Evolutionary conservation across 495 filamentous ascomycete species (phyloP), one percentile per base, ranked within the genome.

Genomic region (Xylaria curta): DNA sequence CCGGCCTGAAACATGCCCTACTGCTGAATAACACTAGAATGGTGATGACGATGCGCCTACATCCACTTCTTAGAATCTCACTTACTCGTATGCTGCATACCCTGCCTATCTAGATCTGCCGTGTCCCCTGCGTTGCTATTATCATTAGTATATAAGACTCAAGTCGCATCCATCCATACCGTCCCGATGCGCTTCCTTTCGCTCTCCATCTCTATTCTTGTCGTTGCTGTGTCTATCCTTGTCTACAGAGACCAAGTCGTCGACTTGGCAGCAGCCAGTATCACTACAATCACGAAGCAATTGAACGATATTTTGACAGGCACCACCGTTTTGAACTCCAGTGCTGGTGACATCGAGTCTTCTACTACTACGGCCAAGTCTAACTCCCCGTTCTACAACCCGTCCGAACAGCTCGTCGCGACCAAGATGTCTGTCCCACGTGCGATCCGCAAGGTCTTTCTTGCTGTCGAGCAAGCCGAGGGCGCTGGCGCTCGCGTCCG

Each of bases 401-500:
- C 77, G 0, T 31, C 59, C 24, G 74, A 78, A 51, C 54, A 73
- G 61, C 76, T 77, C 65, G 65, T 66, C 72, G 76, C 74, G 33
- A 75, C 75, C 74, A 77, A 88, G 60, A 94, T 93, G 91, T 87
- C 90, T 40, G 73, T 90, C 66, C 86, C 93, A 13, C 89, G 95
- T 72, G 86, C 89, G 51, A 94, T 98, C 80, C 90, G 89, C 70
- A 91, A 92, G 77, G 89, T 89, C 75, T 93, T 98, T 83, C 88
- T 92, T 40, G 96, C 95, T 72, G 82, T 91, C 72, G 93, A 97
- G 80, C 93, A 97, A 82, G 84, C 92, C 63, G 95, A 98, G 81
- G 95, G 95, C 66, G 94, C 92, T 5, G 95, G 95, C 47, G 95
- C 95, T 0, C 86, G 91, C 54, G 95, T 98, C 3, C 89, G 95